Evolutionary conservation across 441 rosid genomes (phyloP).

Genomic region (Gossypium gossypioides): DNA sequence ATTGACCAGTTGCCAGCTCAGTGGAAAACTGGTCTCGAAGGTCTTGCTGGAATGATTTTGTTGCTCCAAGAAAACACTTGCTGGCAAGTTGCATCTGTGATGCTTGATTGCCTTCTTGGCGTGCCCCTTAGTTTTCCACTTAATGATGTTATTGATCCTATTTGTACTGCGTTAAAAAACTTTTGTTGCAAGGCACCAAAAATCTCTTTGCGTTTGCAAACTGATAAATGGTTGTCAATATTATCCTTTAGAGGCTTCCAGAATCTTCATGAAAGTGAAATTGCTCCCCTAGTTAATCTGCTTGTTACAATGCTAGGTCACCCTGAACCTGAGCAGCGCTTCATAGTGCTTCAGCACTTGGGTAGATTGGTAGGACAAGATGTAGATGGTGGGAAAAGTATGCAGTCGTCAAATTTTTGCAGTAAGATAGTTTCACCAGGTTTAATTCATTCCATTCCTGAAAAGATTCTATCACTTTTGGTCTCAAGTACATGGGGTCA

Average conservation of each 20-base stretch:
- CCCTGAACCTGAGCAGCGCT: constrained; percentile 78
- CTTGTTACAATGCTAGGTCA: constrained; percentile 49
- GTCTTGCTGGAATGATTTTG: constrained; percentile 41
- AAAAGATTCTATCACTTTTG: constrained; percentile 42
- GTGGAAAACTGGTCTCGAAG: constrained; percentile 46
- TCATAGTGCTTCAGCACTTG: constrained; percentile 54
- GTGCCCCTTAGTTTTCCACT: constrained; percentile 41
- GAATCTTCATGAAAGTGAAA: constrained; percentile 39
- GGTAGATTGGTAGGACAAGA: constrained; percentile 60
- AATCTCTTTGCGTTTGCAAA: constrained; percentile 59
- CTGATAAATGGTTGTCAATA: constrained; percentile 61
- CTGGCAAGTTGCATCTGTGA: constrained; percentile 65
- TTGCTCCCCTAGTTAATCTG: constrained; percentile 47
- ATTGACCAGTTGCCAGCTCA: constrained; percentile 29
- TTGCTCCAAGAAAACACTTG: constrained; percentile 46
- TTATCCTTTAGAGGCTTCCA: constrained; percentile 39
- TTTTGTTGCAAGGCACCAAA: constrained; percentile 58
- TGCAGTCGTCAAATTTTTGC: constrained; percentile 25
- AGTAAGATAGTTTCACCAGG: constrained; percentile 29
- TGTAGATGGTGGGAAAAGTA: constrained; percentile 25
- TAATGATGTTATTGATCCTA: constrained; percentile 29
- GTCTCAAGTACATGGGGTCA: constrained; percentile 70
- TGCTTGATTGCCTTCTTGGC: constrained; percentile 63
- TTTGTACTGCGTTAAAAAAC: constrained; percentile 43
- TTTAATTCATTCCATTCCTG: constrained; percentile 28